Base-by-base conservation (phyloP, 768 basidiomycete species). In the Leccinum disarticulatum region DNA sequence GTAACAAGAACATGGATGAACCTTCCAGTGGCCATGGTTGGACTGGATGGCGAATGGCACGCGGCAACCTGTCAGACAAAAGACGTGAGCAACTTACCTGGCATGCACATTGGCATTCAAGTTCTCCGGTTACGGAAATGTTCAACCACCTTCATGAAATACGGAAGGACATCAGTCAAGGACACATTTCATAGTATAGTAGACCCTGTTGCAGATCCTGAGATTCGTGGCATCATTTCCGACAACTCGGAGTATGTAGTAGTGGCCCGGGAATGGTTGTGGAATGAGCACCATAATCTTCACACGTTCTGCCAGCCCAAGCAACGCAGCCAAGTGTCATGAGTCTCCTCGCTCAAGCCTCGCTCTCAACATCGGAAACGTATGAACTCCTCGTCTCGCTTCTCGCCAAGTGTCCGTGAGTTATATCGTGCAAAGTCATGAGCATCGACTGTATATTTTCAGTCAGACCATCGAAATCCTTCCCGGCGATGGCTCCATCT, bases 381-480 rank as follows among this genome's bases (percentile, higher is more conserved):
- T 67, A 71, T 35, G 52, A 67, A 15, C 64, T 63, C 19, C 71
- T 72, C n/a, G 56, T 58, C 49, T 67, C 67, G 1, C 61, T 74
- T 27, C 53, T 73, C 3, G n/a, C 47, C 48, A 64, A 50, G 59
- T 61, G 48, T 52, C 73, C 71, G 71, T 72, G 57, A 73, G 71
- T 72, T 3, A 41, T 14, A 14, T 13, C 46, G 3, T 22, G 15
- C n/a, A 51, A 25, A 13, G 3, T 48, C 30, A 10, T 38, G 46
- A 30, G 14, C 17, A 14, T 49, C 13, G 15, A 58, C 49, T 49
- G 8, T 17, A 47, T 38, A 19, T 53, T 57, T 54, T 36, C 38
- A 73, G 71, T 43, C 56, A 66, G 52, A 83, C 87, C 1, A 69
- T 87, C 19, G 88, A 89, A 70, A 79, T 90, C 56, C 70, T 89